phyloP scores from a whole-genome alignment of 225 moss, liverwort and hornwort species.

The Antitrichia curtipendula region DNA sequence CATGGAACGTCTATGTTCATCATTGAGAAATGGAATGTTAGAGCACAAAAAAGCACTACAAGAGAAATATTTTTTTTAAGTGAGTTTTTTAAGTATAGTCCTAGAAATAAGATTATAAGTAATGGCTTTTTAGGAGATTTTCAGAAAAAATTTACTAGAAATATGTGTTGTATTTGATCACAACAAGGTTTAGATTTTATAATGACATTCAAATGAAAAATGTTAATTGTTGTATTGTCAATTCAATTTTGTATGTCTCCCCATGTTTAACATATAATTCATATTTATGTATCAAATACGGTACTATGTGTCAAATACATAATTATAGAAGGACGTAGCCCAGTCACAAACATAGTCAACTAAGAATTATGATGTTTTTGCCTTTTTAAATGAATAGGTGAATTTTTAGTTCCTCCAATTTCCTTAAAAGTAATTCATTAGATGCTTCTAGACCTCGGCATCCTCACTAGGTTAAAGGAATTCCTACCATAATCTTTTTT shows the following conservation, averaged over 20 bases:
- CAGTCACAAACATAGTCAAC: no score
- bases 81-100: no score
- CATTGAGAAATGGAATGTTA: rapidly evolving
- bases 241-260: neutral
- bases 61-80: no score
- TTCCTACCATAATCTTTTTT: neutral
- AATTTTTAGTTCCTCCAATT: neutral
- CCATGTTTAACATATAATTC: neutral
- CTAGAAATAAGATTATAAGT: no score
- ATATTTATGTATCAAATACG: neutral
- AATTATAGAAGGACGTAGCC: no score
- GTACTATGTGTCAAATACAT: rapidly evolving
- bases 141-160: no score
- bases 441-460: rapidly evolving
- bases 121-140: no score
- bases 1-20: neutral
- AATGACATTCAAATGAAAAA: neutral
- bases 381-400: neutral
- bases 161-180: neutral
- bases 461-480: neutral
- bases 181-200: neutral
- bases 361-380: neutral
- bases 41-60: rapidly evolving
- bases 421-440: no score
- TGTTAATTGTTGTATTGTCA: neutral